These are phyloP conservation scores for Cryptomeria japonica DNA, from an alignment of 75 land plant species.

Conservation along the genomic window DNA sequence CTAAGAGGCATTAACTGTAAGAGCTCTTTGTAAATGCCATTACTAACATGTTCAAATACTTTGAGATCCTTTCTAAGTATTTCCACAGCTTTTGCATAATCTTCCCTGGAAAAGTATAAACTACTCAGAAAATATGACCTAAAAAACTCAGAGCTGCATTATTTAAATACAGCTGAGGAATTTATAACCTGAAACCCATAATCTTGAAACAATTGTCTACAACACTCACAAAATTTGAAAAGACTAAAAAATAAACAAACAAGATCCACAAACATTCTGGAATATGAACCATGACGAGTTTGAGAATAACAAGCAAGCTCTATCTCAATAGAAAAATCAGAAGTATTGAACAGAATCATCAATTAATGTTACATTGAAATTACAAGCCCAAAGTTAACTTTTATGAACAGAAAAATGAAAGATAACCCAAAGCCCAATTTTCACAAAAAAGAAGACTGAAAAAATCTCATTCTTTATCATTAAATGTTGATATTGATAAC, in stretches of 20 bases:
- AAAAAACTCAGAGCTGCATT: not conserved
- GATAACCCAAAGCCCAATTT: not conserved
- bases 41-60: not conserved
- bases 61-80: constrained; percentile 11
- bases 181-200: not conserved
- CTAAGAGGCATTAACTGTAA: not conserved
- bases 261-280: not conserved
- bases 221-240: not conserved
- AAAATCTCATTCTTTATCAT: not conserved
- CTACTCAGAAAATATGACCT: not conserved
- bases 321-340: too few relatives aligned
- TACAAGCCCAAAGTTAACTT: not conserved
- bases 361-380: too few relatives aligned
- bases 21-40: constrained; percentile 2
- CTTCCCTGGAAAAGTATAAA: constrained; percentile 1
- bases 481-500: not conserved
- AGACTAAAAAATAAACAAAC: not conserved
- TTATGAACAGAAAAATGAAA: not conserved
- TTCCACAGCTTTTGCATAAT: not conserved
- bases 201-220: not conserved
- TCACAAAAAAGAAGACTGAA: not conserved
- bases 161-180: not conserved
- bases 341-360: too few relatives aligned
- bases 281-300: not conserved
- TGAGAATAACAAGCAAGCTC: too few relatives aligned